These are phyloP conservation scores for Pseudogymnoascus sp. DNA, from an alignment of 2,329 filamentous ascomycete genomes.

Conservation along the genomic window DNA sequence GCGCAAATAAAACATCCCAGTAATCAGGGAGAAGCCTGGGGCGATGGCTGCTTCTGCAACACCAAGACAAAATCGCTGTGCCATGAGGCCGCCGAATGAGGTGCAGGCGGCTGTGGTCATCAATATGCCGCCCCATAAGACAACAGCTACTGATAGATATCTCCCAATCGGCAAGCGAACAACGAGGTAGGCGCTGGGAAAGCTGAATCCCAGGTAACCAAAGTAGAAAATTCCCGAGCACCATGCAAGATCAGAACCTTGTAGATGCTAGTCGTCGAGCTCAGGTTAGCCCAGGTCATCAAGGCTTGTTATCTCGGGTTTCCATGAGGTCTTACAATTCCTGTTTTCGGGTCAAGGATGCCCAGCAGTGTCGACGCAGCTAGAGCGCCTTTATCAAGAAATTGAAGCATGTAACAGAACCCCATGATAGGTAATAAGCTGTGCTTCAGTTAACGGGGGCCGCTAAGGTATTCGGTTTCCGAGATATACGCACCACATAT, in stretches of 20 bases:
- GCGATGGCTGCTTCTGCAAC: slow-evolving; percentile 22
- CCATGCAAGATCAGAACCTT: slow-evolving; percentile 5
- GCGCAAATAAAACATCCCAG: slow-evolving; percentile 30
- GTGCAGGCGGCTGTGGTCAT: slow-evolving; percentile 15
- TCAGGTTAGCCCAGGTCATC: neutral
- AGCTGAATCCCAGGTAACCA: slow-evolving; percentile 30
- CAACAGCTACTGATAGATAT: slow-evolving; percentile 20
- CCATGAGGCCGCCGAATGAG: slow-evolving; percentile 17
- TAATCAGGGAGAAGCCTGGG: slow-evolving; percentile 30
- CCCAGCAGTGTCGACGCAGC: slow-evolving; percentile 50
- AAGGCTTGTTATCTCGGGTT: neutral
- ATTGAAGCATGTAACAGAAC: slow-evolving; percentile 20
- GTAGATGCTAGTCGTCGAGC: neutral
- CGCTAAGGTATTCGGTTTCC: neutral
- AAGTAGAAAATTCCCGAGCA: slow-evolving; percentile 20
- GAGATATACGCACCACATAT: slow-evolving; percentile 15
- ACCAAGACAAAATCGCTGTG: slow-evolving; percentile 25
- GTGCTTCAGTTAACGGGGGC: neutral
- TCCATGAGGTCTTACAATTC: neutral
- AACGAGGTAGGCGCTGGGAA: slow-evolving; percentile 27
- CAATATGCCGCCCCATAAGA: slow-evolving; percentile 15
- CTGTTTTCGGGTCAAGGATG: slow-evolving; percentile 30
- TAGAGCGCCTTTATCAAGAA: slow-evolving; percentile 36
- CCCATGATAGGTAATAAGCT: slow-evolving; percentile 18
- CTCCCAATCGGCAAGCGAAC: slow-evolving; percentile 32